These are phyloP conservation scores for Metschnikowia koreensis DNA, from an alignment of 805 yeast species.

Conservation along the genomic window DNA sequence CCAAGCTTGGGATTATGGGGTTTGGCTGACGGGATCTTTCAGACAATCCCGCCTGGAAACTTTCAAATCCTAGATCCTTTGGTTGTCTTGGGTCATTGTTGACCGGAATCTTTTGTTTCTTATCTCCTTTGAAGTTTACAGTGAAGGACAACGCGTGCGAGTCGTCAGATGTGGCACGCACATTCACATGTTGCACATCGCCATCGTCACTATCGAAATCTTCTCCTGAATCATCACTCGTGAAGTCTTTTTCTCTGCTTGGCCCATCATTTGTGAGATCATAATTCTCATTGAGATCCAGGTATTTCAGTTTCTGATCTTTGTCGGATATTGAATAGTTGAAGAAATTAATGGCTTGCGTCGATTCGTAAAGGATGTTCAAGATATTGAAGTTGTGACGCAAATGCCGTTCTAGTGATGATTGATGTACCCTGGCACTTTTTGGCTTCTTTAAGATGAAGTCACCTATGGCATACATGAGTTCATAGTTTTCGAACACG, in stretches of 20 bases:
- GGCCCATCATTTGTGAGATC: conserved; percentile 23
- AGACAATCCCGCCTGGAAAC: background rate
- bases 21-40: background rate
- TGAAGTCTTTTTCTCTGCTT: conserved; percentile 5
- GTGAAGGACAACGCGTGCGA: conserved; percentile 25
- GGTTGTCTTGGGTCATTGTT: conserved; percentile 10
- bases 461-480: conserved; percentile 42
- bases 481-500: conserved; percentile 42
- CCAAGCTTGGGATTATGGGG: conserved; percentile 15
- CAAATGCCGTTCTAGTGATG: conserved; percentile 22
- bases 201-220: conserved; percentile 19
- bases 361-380: conserved; percentile 43
- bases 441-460: conserved; percentile 20
- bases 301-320: conserved; percentile 40
- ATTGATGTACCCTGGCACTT: conserved; percentile 20
- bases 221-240: conserved; percentile 16
- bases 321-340: conserved; percentile 42
- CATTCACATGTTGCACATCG: conserved; percentile 10
- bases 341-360: conserved; percentile 47
- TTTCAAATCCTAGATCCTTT: background rate
- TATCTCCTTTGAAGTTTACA: conserved; percentile 22
- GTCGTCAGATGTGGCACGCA: conserved; percentile 15
- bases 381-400: conserved; percentile 31
- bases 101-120: conserved; percentile 6
- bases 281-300: conserved; percentile 41